phyloP scores from a whole-genome alignment of 179 eudicot genomes.

The Patellifolia procumbens region DNA sequence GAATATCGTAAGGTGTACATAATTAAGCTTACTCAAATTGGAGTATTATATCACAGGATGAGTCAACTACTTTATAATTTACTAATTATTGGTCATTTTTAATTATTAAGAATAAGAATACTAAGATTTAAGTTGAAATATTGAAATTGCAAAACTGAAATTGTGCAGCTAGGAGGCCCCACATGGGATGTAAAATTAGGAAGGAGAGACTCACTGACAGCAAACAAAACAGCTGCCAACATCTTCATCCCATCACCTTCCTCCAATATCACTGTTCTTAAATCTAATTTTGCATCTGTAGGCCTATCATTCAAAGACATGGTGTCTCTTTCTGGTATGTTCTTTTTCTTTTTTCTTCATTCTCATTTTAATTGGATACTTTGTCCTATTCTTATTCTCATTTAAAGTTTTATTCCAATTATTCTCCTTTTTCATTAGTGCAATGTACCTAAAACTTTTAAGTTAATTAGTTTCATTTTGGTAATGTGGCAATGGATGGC shows the following conservation, averaged over 20 bases:
- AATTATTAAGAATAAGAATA: background rate
- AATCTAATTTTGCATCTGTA: slow-evolving; percentile 38
- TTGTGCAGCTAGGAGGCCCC: slow-evolving; percentile 45
- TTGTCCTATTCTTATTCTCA: slow-evolving; percentile 5
- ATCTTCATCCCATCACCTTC: slow-evolving; percentile 34
- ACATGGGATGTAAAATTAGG: slow-evolving; percentile 42
- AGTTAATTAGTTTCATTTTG: background rate
- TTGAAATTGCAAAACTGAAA: background rate
- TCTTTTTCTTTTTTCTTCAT: background rate
- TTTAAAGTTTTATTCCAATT: background rate
- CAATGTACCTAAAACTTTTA: background rate
- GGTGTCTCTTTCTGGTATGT: slow-evolving; percentile 42
- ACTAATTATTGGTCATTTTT: background rate
- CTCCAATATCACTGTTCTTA: slow-evolving; percentile 32
- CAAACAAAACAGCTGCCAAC: slow-evolving; percentile 38
- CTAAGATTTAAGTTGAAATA: background rate
- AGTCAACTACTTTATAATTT: background rate
- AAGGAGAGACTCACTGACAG: slow-evolving; percentile 42
- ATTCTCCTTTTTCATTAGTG: background rate
- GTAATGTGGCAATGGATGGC: background rate
- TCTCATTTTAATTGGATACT: background rate
- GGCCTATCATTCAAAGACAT: slow-evolving; percentile 38
- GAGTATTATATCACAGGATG: background rate
- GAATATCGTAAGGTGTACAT: too few species aligned
- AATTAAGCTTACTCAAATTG: too few species aligned